phyloP scores from a whole-genome alignment of 1,284 basidiomycete species.

The Phellopilus nigrolimitatus region DNA sequence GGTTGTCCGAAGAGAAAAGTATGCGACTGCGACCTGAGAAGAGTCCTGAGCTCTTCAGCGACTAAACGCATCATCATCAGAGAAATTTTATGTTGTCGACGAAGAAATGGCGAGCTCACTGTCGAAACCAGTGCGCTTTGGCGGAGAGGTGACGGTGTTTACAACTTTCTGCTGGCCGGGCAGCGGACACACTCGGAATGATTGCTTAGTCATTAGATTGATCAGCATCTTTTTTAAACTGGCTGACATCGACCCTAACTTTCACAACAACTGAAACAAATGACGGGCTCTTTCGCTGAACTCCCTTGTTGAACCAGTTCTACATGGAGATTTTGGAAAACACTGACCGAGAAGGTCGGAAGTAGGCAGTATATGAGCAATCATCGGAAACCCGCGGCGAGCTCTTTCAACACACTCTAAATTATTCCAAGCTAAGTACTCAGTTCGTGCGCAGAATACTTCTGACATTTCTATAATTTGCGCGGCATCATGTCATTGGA shows the following conservation, averaged over 20 bases:
- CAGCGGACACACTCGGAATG: constrained; percentile 9
- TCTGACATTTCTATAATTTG: no score
- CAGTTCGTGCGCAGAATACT: no score
- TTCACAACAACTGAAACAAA: background rate
- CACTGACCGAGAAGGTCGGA: no score
- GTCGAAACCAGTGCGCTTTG: constrained; percentile 5
- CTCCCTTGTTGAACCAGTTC: no score
- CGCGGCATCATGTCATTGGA: no score
- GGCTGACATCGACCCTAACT: background rate
- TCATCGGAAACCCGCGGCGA: no score
- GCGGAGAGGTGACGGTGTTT: constrained; percentile 2
- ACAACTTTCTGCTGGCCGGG: constrained; percentile 12
- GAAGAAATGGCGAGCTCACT: background rate
- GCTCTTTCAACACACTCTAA: no score
- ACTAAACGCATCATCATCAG: background rate
- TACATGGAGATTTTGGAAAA: no score
- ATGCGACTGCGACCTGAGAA: background rate
- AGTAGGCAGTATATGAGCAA: no score
- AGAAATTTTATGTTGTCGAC: background rate
- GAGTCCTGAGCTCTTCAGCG: constrained; percentile 1
- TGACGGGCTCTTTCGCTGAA: no score
- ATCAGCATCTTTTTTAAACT: background rate
- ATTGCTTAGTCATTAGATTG: constrained; percentile 12
- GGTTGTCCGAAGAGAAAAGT: constrained; percentile 20
- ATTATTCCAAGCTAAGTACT: no score